phyloP scores from a whole-genome alignment of 345 rosid species.

The Jatropha curcas region DNA sequence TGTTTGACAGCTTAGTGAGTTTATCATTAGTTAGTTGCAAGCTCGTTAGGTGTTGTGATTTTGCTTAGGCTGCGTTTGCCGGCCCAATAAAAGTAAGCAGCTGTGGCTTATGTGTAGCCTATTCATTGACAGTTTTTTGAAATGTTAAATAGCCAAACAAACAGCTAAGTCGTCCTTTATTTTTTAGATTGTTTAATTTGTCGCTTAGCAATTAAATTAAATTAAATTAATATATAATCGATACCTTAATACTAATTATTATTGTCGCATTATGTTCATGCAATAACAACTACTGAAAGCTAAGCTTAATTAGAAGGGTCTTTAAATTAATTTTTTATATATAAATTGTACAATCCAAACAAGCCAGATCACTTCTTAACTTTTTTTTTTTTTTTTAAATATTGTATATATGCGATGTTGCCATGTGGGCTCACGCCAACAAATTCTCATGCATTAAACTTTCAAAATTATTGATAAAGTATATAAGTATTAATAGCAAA shows the following conservation, averaged over 20 bases:
- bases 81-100: constrained; percentile 16
- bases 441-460: too few species aligned
- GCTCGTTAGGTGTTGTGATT: neutral
- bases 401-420: too few species aligned
- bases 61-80: constrained; percentile 8
- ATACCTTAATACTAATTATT: neutral
- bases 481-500: too few species aligned
- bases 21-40: neutral
- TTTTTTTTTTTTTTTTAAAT: too few species aligned
- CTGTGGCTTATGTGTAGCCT: constrained; percentile 11
- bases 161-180: too few species aligned
- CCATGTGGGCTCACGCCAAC: too few species aligned
- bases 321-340: too few species aligned
- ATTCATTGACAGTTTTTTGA: constrained; percentile 15
- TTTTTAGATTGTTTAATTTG: neutral
- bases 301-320: too few species aligned
- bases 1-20: constrained; percentile 9
- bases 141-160: constrained; percentile 1
- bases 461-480: too few species aligned
- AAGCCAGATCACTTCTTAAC: too few species aligned
- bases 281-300: too few species aligned
- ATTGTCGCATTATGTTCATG: neutral
- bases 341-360: too few species aligned
- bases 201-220: neutral
- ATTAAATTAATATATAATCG: neutral